Percentiles rank a stretch among this genome's conserved stretches.
phyloP scores from a whole-genome alignment of 345 rosid genomes.

The Brassica juncea region DNA sequence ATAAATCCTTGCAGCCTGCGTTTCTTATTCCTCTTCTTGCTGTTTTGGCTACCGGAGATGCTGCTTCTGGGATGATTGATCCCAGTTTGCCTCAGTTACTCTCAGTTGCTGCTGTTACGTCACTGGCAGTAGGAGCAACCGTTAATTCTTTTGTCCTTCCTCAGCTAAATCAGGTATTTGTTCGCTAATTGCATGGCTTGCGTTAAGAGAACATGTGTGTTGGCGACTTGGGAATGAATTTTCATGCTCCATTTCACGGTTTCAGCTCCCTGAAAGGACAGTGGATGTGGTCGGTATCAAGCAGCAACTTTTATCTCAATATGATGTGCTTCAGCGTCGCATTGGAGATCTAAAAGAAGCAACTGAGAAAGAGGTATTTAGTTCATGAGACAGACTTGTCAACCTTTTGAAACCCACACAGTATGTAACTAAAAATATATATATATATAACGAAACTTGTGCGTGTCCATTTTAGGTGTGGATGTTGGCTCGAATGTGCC shows the following conservation, averaged over 20 bases:
- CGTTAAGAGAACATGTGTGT: not conserved
- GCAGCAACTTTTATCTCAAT: conserved; percentile 87
- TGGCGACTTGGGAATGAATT: conserved; percentile 4
- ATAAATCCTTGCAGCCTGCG: conserved; percentile 59
- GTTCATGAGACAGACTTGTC: not conserved
- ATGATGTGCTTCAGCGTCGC: conserved; percentile 83
- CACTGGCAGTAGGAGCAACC: conserved; percentile 73
- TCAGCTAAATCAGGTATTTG: conserved; percentile 63
- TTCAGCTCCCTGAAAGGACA: conserved; percentile 81
- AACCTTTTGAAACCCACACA: not conserved
- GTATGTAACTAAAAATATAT: not conserved
- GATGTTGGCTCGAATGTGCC: conserved; percentile 98
- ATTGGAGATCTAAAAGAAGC: conserved; percentile 78
- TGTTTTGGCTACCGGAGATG: conserved; percentile 86
- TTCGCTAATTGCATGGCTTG: not conserved
- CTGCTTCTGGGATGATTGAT: conserved; percentile 79
- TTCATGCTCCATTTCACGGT: conserved; percentile 23
- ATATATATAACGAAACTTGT: not conserved
- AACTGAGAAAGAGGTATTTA: conserved; percentile 76
- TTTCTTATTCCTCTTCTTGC: conserved; percentile 68
- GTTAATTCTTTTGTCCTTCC: conserved; percentile 64
- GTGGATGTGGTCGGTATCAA: conserved; percentile 66
- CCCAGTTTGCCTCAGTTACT: conserved; percentile 87
- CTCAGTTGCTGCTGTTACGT: conserved; percentile 70
- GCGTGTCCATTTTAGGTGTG: conserved; percentile 57